Evolutionary conservation across 139 green algal species (phyloP), one percentile per base, ranked within the genome.

Genomic region (Nannochloris sp.): DNA sequence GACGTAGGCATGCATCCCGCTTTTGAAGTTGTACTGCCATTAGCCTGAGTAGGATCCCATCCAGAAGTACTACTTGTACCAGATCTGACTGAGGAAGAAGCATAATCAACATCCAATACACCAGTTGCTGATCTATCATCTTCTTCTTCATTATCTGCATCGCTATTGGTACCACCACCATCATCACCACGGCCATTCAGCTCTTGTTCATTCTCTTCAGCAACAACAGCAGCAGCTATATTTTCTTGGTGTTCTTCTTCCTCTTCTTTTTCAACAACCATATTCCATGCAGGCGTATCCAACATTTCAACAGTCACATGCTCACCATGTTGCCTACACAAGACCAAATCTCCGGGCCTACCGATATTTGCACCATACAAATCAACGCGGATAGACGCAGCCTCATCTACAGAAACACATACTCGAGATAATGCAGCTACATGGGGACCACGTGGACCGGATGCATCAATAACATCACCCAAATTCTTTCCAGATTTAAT

Each of bases 291-390:
- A 27, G 42, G 19, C 42, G 19, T 19, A 19, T 19, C 42, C 42
- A 51, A 19, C 19, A 51, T 19, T 19, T 51, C 42, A n/a, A 24
- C 9, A 19, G 56, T 64, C 25, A 64, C 23, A 57, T 54, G 24
- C 25, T 24, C 23, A 14, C 56, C 56, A 48, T 64, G 24, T 25
- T 64, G 56, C 23, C 56, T 23, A 48, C 56, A 64, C n/a, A 64
- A 19, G 36, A 25, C 56, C 19, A 57, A 5, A 31, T n/a, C 30
- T 23, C 32, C 32, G 8, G 23, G 19, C 14, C 25, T 24, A 6
- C 25, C 25, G 23, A 64, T 64, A 48, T 13, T 25, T 13, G 30
- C 5, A 13, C 56, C 56, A 48, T 38, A 24, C n/a, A 64, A 7
- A 29, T 64, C 56, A 5, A 64, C 19, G 8, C 19, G 23, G 12